phyloP scores from a whole-genome alignment of 2,329 filamentous ascomycete genomes.

The Ascosphaera aggregata region DNA sequence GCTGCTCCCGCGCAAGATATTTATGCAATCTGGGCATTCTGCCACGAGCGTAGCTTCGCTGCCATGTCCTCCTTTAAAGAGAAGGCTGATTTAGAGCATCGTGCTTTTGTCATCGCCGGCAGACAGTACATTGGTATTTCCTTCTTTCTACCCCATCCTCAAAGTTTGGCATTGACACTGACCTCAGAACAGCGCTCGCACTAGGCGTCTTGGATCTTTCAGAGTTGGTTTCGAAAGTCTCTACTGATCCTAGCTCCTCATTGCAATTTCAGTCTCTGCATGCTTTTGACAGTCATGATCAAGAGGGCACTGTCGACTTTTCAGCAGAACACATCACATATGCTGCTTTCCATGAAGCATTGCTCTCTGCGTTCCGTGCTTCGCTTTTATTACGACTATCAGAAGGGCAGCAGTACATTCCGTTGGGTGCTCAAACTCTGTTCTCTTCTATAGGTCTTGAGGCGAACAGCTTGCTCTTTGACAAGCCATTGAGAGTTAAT shows the following conservation, averaged over 20 bases:
- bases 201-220: neutral
- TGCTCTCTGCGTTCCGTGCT: conserved; percentile 17
- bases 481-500: conserved; percentile 1
- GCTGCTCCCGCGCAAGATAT: conserved; percentile 16
- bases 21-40: conserved; percentile 19
- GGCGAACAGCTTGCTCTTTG: conserved; percentile 9
- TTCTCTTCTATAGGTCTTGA: conserved; percentile 14
- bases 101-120: conserved; percentile 11
- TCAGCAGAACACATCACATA: conserved; percentile 1
- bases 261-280: neutral
- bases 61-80: conserved; percentile 6
- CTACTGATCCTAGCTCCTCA: neutral
- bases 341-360: conserved; percentile 16
- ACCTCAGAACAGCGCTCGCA: neutral
- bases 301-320: neutral
- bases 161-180: too few relatives aligned
- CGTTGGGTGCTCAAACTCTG: conserved; percentile 18
- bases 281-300: neutral
- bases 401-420: conserved; percentile 14
- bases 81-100: conserved; percentile 8
- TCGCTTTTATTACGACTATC: conserved; percentile 15
- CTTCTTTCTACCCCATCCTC: too few relatives aligned
- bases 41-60: conserved; percentile 14
- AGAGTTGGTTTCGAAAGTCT: neutral
- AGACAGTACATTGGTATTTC: conserved; percentile 15